Evolutionary conservation across 768 basidiomycete genomes (phyloP).

Genomic region (Sporobolomyces roseus): DNA sequence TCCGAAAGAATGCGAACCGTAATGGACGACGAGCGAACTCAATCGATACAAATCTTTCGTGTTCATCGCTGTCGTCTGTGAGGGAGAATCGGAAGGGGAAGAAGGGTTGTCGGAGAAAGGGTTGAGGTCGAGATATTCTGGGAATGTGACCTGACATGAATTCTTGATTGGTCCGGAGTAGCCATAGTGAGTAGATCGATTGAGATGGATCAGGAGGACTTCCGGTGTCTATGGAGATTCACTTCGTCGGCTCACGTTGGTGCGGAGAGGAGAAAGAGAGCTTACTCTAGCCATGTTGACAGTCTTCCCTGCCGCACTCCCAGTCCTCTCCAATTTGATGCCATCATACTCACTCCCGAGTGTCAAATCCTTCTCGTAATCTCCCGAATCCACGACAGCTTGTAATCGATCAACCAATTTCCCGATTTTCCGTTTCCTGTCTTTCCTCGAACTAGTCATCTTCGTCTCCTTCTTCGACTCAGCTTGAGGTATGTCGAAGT

Average conservation of each 20-base stretch:
- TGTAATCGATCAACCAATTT: conserved; percentile 63
- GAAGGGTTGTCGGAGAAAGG: conserved; percentile 75
- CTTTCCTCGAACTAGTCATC: conserved; percentile 68
- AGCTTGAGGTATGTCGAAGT: conserved; percentile 24
- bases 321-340: conserved; percentile 69
- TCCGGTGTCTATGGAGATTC: conserved; percentile 64
- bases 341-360: conserved; percentile 51
- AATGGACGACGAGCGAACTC: conserved; percentile 82
- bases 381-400: conserved; percentile 64
- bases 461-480: conserved; percentile 35
- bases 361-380: conserved; percentile 78
- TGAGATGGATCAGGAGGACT: conserved; percentile 81
- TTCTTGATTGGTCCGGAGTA: conserved; percentile 64
- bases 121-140: conserved; percentile 82
- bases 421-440: conserved; percentile 66
- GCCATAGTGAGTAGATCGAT: conserved; percentile 65
- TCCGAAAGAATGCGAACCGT: conserved; percentile 84
- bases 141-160: conserved; percentile 70
- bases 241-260: neutral
- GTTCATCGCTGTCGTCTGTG: conserved; percentile 50
- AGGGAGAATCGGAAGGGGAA: conserved; percentile 69
- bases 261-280: conserved; percentile 8
- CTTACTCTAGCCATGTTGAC: conserved; percentile 85
- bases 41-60: conserved; percentile 75
- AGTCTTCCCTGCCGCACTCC: conserved; percentile 77